phyloP scores from a whole-genome alignment of 2,329 filamentous ascomycete species.

The Pseudocercospora crystallina region DNA sequence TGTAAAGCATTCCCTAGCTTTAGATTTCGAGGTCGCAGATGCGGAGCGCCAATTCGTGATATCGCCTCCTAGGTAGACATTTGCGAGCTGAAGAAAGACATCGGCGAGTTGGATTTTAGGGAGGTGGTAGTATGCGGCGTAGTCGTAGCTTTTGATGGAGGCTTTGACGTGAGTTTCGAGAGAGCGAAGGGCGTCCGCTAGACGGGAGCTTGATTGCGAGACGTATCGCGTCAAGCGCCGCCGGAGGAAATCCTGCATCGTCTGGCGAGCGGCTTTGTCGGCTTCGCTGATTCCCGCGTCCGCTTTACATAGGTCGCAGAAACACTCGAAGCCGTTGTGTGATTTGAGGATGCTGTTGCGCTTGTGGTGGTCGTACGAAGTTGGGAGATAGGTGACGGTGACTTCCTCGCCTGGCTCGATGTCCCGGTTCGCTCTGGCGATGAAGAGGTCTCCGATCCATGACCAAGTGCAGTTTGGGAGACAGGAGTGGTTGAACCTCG shows the following conservation, averaged over 20 bases:
- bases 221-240: not conserved
- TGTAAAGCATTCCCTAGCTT: conserved; percentile 1
- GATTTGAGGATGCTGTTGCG: not conserved
- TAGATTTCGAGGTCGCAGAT: not conserved
- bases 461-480: conserved; percentile 47
- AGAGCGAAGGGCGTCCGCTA: not conserved
- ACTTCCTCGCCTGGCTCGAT: conserved; percentile 49
- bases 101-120: not conserved
- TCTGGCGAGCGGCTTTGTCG: not conserved
- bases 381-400: conserved; percentile 16
- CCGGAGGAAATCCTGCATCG: not conserved
- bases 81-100: not conserved
- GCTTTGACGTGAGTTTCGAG: not conserved
- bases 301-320: not conserved
- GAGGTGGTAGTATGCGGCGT: not conserved
- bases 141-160: not conserved
- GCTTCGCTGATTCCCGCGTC: not conserved
- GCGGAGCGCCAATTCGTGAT: not conserved
- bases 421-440: conserved; percentile 49
- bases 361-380: conserved; percentile 8
- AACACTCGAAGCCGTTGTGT: conserved; percentile 13
- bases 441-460: conserved; percentile 57
- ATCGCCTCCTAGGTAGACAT: not conserved
- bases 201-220: not conserved
- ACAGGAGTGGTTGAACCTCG: conserved; percentile 57